These are phyloP conservation scores for Neofusicoccum sp. DNA, from an alignment of 2,329 filamentous ascomycete genomes.

Conservation along the genomic window DNA sequence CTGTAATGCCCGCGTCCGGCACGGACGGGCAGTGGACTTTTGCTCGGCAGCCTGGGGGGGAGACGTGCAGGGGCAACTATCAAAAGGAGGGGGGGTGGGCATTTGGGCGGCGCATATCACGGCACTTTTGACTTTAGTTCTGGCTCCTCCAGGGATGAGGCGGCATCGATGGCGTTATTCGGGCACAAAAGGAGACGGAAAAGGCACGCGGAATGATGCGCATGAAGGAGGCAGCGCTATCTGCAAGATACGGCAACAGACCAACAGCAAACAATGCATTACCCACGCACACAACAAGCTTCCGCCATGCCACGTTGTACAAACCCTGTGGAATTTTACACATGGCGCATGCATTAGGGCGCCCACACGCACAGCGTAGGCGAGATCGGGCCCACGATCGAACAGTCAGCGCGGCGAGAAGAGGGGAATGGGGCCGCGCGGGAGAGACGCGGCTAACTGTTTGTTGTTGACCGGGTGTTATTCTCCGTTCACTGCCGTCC, in stretches of 20 bases:
- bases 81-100: slow-evolving; percentile 3
- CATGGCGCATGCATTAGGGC: slow-evolving; percentile 12
- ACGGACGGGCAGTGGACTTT: slow-evolving; percentile 3
- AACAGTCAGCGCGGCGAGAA: background rate
- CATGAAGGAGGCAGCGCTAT: background rate
- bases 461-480: background rate
- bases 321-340: background rate
- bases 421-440: background rate
- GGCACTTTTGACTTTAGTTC: background rate
- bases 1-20: slow-evolving; percentile 54
- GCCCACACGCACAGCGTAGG: background rate
- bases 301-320: slow-evolving; percentile 15
- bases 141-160: slow-evolving; percentile 2
- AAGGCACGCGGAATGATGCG: slow-evolving; percentile 10
- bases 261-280: slow-evolving; percentile 9
- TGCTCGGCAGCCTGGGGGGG: background rate
- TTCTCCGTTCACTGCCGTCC: background rate
- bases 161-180: slow-evolving; percentile 12
- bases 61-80: slow-evolving; percentile 4
- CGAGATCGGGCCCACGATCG: background rate
- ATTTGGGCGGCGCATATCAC: slow-evolving; percentile 13
- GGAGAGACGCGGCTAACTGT: background rate
- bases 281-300: slow-evolving; percentile 5
- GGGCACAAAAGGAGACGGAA: slow-evolving; percentile 1
- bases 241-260: slow-evolving; percentile 10